Conservation (phyloP, 1,284 basidiomycete genomes). For the Tetrapyrgos nigripes region DNA sequence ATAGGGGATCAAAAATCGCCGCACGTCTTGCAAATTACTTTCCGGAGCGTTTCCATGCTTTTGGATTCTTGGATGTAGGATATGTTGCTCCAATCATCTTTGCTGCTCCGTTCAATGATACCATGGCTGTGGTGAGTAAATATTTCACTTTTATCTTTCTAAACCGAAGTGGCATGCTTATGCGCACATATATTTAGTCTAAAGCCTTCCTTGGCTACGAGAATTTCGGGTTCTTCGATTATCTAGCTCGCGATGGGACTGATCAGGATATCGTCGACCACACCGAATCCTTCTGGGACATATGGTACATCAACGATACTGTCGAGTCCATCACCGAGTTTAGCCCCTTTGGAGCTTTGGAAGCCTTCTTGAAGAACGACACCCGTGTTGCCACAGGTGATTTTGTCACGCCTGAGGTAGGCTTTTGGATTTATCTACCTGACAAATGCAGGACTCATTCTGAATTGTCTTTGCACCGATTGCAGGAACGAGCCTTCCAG, state of each 20-base stretch:
- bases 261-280: constrained; percentile 36
- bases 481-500: constrained; percentile 32
- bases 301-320: constrained; percentile 34
- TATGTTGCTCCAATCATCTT: constrained; percentile 37
- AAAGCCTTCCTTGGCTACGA: constrained; percentile 33
- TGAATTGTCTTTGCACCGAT: constrained; percentile 21
- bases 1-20: constrained; percentile 44
- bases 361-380: no score
- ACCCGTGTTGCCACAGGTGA: constrained; percentile 22
- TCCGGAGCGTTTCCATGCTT: constrained; percentile 46
- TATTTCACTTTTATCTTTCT: no score
- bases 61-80: constrained; percentile 47
- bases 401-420: constrained; percentile 11
- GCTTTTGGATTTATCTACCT: constrained; percentile 11
- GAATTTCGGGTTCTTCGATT: constrained; percentile 42
- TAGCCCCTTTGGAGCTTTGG: no score
- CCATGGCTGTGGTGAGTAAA: constrained; percentile 17
- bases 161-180: constrained; percentile 23
- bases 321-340: no score
- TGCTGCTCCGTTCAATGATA: constrained; percentile 8
- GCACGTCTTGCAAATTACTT: constrained; percentile 44
- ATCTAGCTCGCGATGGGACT: constrained; percentile 37
- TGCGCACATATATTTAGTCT: constrained; percentile 15
- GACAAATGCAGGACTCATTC: no score
- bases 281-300: constrained; percentile 22